Conservation (phyloP, 495 filamentous ascomycete species). For the Lasiosphaeriaceae sp. region DNA sequence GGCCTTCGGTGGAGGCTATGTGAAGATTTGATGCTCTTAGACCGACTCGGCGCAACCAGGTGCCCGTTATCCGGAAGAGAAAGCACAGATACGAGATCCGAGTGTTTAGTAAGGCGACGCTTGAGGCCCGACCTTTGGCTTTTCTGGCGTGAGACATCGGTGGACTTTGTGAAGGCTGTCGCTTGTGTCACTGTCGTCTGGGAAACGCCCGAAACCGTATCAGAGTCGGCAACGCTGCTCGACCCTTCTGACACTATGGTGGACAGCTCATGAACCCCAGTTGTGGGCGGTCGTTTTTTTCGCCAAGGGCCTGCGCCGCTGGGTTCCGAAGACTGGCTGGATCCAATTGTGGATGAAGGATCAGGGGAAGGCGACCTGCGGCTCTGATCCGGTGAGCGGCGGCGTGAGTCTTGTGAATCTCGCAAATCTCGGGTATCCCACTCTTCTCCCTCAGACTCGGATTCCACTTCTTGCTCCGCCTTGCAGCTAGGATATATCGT, state of each 20-base stretch:
- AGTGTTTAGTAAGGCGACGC: conserved; percentile 82
- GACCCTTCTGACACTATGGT: conserved; percentile 67
- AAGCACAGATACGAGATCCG: conserved; percentile 87
- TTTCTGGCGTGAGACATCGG: conserved; percentile 34
- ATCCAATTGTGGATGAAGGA: conserved; percentile 31
- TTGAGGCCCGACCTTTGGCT: conserved; percentile 53
- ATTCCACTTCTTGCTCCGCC: conserved; percentile 29
- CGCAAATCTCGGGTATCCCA: conserved; percentile 10
- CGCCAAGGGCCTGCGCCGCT: conserved; percentile 22
- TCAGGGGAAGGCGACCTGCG: conserved; percentile 30
- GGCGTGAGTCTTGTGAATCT: conserved; percentile 16
- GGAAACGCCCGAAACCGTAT: conserved; percentile 40
- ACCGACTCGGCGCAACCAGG: conserved; percentile 32
- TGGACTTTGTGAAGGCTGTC: conserved; percentile 33
- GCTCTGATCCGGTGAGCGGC: conserved; percentile 23
- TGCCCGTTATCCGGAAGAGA: conserved; percentile 67
- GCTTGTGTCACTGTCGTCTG: conserved; percentile 49
- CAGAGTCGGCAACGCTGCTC: conserved; percentile 45
- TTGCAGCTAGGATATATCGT: conserved; percentile 43
- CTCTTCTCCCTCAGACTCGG: conserved; percentile 24
- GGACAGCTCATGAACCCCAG: conserved; percentile 64
- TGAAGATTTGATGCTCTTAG: conserved; percentile 62
- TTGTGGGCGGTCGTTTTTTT: conserved; percentile 54
- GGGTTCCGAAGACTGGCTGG: conserved; percentile 24
- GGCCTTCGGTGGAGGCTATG: conserved; percentile 68